These are phyloP conservation scores for Apiospora sp. DNA, from an alignment of 2,329 filamentous ascomycete genomes.

Conservation along the genomic window DNA sequence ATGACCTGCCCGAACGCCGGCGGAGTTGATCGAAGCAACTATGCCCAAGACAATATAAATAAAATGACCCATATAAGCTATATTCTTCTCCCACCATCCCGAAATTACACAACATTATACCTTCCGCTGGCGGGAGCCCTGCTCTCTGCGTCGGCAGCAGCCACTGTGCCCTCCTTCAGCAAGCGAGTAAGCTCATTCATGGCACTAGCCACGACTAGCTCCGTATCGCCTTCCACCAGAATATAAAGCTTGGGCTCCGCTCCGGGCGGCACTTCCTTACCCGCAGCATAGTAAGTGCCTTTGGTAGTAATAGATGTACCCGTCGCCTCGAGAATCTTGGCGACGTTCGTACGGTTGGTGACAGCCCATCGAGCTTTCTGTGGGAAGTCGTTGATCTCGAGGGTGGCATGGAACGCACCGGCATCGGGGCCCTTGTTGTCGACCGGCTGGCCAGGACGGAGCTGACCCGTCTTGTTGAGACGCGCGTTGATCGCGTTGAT, in stretches of 20 bases:
- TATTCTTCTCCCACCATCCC: background rate
- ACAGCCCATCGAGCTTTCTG: constrained; percentile 99
- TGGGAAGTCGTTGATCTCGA: constrained; percentile 99
- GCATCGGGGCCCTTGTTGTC: constrained; percentile 99
- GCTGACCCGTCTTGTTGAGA: constrained; percentile 86
- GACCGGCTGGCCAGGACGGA: constrained; percentile 91
- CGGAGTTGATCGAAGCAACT: background rate
- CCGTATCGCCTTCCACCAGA: constrained; percentile 95
- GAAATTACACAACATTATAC: constrained; percentile 80
- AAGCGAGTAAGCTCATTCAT: constrained; percentile 89
- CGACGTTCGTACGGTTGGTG: constrained; percentile 97
- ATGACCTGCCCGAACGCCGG: constrained; percentile 5
- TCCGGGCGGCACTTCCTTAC: constrained; percentile 78
- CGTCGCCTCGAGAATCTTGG: constrained; percentile 94
- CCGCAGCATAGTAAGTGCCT: constrained; percentile 84
- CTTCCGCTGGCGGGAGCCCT: constrained; percentile 80
- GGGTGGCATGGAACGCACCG: constrained; percentile 92
- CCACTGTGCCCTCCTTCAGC: constrained; percentile 88
- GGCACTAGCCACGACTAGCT: constrained; percentile 87
- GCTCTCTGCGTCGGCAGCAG: constrained; percentile 85
- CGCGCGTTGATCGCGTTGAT: constrained; percentile 91
- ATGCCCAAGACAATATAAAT: background rate
- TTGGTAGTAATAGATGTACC: constrained; percentile 98
- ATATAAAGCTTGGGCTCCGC: constrained; percentile 96
- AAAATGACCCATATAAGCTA: background rate